Percentiles rank a stretch among this genome's conserved stretches.
phyloP scores from a whole-genome alignment of 202 grass and related monocot genomes.

The Zizania palustris region DNA sequence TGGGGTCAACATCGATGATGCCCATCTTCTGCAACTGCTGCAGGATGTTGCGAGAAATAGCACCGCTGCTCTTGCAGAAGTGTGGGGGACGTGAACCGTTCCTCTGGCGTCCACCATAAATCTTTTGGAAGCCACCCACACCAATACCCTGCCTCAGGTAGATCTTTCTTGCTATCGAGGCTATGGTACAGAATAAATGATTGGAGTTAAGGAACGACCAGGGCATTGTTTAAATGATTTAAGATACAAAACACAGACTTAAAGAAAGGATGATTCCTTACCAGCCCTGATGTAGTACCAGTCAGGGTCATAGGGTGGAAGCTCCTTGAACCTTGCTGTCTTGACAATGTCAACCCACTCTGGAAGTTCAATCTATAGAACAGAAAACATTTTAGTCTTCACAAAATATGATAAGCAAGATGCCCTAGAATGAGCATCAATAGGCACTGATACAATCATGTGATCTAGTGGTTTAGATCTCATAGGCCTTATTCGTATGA shows the following conservation, averaged over 20 bases:
- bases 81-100: constrained; percentile 65
- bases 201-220: not conserved
- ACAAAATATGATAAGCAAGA: not conserved
- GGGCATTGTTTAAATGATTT: too few relatives aligned
- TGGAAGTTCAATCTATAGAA: constrained; percentile 71
- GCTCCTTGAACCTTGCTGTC: constrained; percentile 89
- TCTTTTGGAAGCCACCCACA: constrained; percentile 87
- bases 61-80: constrained; percentile 90
- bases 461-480: too few relatives aligned
- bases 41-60: constrained; percentile 77
- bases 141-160: constrained; percentile 81
- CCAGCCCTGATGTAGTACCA: constrained; percentile 94
- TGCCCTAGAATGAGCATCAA: not conserved
- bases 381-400: not conserved
- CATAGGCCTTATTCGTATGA: too few relatives aligned
- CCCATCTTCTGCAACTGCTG: constrained; percentile 73
- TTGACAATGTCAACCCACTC: constrained; percentile 93
- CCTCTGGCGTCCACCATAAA: constrained; percentile 80
- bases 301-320: constrained; percentile 73
- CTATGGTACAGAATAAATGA: constrained; percentile 32
- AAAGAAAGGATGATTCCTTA: constrained; percentile 7
- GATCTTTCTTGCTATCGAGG: constrained; percentile 84
- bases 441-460: not conserved
- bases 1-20: constrained; percentile 65
- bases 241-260: not conserved